Base-by-base conservation (phyloP, 2,329 filamentous ascomycete species). In the Torrubiella hemipterigena region DNA sequence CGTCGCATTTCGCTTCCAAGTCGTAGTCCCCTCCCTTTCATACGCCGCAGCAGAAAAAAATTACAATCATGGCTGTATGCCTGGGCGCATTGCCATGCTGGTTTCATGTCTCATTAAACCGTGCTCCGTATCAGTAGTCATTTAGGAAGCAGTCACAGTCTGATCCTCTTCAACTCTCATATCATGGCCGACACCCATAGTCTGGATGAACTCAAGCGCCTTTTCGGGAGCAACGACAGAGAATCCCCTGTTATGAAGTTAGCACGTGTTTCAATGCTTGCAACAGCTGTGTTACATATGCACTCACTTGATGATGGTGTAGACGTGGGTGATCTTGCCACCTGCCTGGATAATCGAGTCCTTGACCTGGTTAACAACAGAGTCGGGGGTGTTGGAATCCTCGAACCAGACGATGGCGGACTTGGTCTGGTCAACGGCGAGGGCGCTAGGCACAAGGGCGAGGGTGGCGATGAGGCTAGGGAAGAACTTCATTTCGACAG, bases 321-420 rank as follows among this genome's bases (percentile, higher is more conserved):
- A 91, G 47, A 78, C 71, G 59, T 93, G 84, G 15, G 81, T 91
- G 44, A 94, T 84, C 30, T 71, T 57, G 23, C 83, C 84, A 30
- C 82, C 82, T 23, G 76, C 77, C 27, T 76, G 63, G 31, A 65
- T 56, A 45, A 94, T 77, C 3, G 73, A 70, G 25, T 78, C 57
- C 63, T 80, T 91, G 27, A 83, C 85, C 34, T 81, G 56, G 15
- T 75, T 60, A 19, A 94, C 54, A 21, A 93, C 61, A 21, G 63
- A 66, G 40, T 79, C 61, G 14, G 84, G 78, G 3, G 59, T 44
- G 11, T 76, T 80, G 29, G 73, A 66, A 31, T 76, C 62, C 16
- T 80, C 74, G 50, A 85, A 94, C 48, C 71, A 83, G 47, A 95
- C 67, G 44, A 95, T 77, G 40, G 93, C 74, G 21, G 74, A 72